Evolutionary conservation across 2,329 filamentous ascomycete genomes (phyloP).

Genomic region (Ophiocordyceps unilateralis): DNA sequence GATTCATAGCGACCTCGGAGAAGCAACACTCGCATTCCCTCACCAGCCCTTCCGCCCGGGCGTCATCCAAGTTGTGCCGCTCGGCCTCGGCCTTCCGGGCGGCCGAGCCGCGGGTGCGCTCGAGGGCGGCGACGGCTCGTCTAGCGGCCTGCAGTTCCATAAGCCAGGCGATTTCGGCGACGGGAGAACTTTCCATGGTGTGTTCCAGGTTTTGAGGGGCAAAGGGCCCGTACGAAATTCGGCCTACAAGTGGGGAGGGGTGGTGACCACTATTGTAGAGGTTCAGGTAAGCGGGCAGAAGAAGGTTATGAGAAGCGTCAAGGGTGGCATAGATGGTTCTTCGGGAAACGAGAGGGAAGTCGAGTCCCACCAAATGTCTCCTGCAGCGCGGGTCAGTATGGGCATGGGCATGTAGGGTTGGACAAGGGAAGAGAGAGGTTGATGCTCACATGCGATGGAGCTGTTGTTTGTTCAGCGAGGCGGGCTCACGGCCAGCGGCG

Average conservation of each 20-base stretch:
- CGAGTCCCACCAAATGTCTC: not conserved
- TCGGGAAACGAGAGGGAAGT: not conserved
- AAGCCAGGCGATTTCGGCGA: slow-evolving; percentile 3
- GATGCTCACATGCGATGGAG: not conserved
- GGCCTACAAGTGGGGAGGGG: not conserved
- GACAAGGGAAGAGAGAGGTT: not conserved
- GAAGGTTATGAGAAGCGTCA: not conserved
- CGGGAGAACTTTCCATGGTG: slow-evolving; percentile 1
- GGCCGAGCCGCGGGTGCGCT: slow-evolving; percentile 13
- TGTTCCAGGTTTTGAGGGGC: slow-evolving; percentile 1
- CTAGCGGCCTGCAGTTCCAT: slow-evolving; percentile 8
- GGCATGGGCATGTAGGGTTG: not conserved
- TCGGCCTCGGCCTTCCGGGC: slow-evolving; percentile 15
- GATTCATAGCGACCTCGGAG: slow-evolving; percentile 44
- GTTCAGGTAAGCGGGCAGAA: not conserved
- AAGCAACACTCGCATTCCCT: slow-evolving; percentile 62
- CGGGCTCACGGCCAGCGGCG: not conserved
- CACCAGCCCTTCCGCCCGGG: slow-evolving; percentile 31
- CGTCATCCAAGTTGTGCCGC: slow-evolving; percentile 20
- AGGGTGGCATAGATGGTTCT: not conserved
- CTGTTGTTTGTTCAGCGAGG: not conserved
- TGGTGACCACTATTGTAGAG: not conserved
- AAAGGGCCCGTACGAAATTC: not conserved
- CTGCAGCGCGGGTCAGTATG: not conserved
- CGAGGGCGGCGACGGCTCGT: slow-evolving; percentile 1